These are phyloP conservation scores for Boletus mariae DNA, from an alignment of 1,284 basidiomycete genomes.

Conservation along the genomic window DNA sequence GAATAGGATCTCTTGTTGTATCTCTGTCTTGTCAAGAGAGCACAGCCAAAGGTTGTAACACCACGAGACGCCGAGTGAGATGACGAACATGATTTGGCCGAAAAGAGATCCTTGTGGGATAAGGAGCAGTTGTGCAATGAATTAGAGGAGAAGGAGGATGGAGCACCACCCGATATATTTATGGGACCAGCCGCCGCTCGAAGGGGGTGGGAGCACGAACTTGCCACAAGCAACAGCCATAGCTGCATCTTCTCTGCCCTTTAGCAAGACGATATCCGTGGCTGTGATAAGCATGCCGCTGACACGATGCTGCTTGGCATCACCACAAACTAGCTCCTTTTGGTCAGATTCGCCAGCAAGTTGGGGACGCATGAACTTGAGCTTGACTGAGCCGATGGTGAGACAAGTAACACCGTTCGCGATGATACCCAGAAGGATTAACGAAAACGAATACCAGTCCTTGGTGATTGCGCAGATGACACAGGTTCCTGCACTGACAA, in stretches of 20 bases:
- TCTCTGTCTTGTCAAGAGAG: constrained; percentile 21
- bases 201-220: constrained; percentile 15
- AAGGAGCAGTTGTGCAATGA: constrained; percentile 25
- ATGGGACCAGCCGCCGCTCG: constrained; percentile 4
- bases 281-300: constrained; percentile 17
- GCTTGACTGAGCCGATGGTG: constrained; percentile 21
- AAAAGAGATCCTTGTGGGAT: constrained; percentile 27
- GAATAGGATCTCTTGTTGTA: constrained; percentile 20
- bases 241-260: constrained; percentile 23
- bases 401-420: constrained; percentile 24
- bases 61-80: constrained; percentile 25
- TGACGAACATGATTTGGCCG: constrained; percentile 29
- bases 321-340: not conserved
- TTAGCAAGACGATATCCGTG: constrained; percentile 15
- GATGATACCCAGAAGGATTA: constrained; percentile 29
- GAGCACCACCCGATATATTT: constrained; percentile 18
- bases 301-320: not conserved
- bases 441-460: constrained; percentile 26
- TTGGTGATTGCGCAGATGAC: constrained; percentile 13
- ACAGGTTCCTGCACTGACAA: constrained; percentile 17
- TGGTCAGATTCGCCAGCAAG: constrained; percentile 12
- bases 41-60: constrained; percentile 25
- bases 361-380: constrained; percentile 15
- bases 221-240: constrained; percentile 21
- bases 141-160: constrained; percentile 21